Percentiles rank a stretch among this genome's conserved stretches.
phyloP scores from a whole-genome alignment of 108 stramenopile genomes.

The Schizochytrium sp. region DNA sequence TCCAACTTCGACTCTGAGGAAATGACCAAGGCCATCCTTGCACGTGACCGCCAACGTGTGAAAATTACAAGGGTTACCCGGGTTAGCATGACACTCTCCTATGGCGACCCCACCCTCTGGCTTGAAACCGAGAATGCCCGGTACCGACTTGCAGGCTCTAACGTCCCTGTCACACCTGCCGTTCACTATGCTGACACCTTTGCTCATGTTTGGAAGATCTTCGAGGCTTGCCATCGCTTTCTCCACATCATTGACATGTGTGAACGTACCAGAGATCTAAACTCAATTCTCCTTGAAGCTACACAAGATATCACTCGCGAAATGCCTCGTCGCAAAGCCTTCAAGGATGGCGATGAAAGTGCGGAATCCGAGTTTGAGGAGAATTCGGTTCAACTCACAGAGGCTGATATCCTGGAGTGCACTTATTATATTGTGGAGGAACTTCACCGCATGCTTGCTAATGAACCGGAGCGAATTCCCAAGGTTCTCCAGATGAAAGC shows the following conservation, averaged over 20 bases:
- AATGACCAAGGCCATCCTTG: not conserved
- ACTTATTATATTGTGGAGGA: slow-evolving; percentile 6
- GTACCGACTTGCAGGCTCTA: slow-evolving; percentile 43
- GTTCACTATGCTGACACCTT: slow-evolving; percentile 12
- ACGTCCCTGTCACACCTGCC: slow-evolving; percentile 23
- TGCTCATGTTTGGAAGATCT: slow-evolving; percentile 36
- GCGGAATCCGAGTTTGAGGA: slow-evolving; percentile 8
- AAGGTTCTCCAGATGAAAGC: not conserved
- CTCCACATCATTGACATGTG: slow-evolving; percentile 10
- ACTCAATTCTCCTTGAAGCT: slow-evolving; percentile 10
- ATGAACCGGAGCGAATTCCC: not conserved
- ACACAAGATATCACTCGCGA: slow-evolving; percentile 30
- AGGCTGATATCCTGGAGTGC: slow-evolving; percentile 33
- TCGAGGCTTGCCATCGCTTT: slow-evolving; percentile 57
- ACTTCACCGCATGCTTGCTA: not conserved
- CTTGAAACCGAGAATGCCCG: slow-evolving; percentile 38
- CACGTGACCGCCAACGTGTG: not conserved
- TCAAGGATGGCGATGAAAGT: not conserved
- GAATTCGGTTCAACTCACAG: slow-evolving; percentile 3
- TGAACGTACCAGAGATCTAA: not conserved
- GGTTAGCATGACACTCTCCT: slow-evolving; percentile 24
- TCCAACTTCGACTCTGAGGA: not conserved
- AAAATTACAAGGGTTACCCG: not conserved
- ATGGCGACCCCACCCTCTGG: slow-evolving; percentile 53
- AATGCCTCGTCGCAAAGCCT: not conserved